Base-by-base conservation (phyloP, 495 filamentous ascomycete genomes). In the Paragyromitra xinjiangensis region DNA sequence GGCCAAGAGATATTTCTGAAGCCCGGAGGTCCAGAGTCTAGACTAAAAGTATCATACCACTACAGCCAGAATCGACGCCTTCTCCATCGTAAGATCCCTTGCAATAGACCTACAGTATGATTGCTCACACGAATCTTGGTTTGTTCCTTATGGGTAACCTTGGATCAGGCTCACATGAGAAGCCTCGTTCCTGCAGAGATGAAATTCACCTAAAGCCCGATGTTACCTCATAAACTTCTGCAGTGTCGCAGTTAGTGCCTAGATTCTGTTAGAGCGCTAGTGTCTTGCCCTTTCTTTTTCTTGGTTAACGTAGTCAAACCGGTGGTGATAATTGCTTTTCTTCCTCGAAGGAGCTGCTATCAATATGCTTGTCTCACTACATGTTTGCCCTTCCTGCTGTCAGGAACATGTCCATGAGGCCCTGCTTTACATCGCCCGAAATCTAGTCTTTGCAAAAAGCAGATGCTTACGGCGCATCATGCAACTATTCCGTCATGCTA, bases 31-130 rank as follows among this genome's bases (percentile, higher is more conserved):
- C 55, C 53, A 50, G 24, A 16, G 69, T n/a, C 61, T 26, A 72
- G 74, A 51, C 66, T 24, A 78, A 48, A n/a, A 53, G 53, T 77
- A 78, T 65, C 48, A 50, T 71, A 56, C 37, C 50, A 73, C 50
- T 16, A 19, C 56, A 42, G 48, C 74, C 66, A 19, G 66, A 64
- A 66, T 50, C 59, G 16, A 61, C 39, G 59, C 29, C 11, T 71
- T 64, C 37, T 71, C 77, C 39, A 65, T 44, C 44, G 24, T 3
- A 66, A 40, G 59, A 72, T 67, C 50, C 48, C 64, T 74, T 44
- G 45, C 37, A 29, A 72, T 62, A 66, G 16, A 34, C 45, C 51
- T 71, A 48, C 64, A 78, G 71, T 78, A 29, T 78, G 59, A 56
- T 78, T 24, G 40, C 67, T 72, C 66, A 67, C 66, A 78, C 78